These are phyloP conservation scores for Phytopythium montanum DNA, from an alignment of 352 stramenopile genomes.

Conservation along the genomic window DNA sequence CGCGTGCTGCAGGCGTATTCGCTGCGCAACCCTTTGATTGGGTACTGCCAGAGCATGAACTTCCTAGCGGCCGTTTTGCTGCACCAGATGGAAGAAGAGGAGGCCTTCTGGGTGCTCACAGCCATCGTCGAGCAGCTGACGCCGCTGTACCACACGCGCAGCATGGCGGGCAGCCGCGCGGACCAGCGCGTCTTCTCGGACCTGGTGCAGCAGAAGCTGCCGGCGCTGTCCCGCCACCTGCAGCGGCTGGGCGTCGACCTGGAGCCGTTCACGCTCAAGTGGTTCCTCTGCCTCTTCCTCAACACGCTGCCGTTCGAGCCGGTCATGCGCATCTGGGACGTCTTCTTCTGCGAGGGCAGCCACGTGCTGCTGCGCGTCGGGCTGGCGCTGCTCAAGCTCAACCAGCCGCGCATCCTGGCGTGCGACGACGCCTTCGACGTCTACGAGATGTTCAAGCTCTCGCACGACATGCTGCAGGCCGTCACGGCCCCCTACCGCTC, in stretches of 20 bases:
- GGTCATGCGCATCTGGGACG: constrained; percentile 88
- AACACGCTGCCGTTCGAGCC: constrained; percentile 89
- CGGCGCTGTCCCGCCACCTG: constrained; percentile 64
- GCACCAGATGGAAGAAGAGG: constrained; percentile 80
- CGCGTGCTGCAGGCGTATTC: constrained; percentile 84
- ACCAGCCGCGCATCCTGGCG: constrained; percentile 59
- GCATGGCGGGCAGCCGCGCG: constrained; percentile 85
- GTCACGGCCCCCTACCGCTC: constrained; percentile 55
- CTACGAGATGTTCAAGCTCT: constrained; percentile 83
- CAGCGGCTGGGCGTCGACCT: constrained; percentile 75
- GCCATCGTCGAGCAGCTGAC: constrained; percentile 89
- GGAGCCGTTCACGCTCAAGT: constrained; percentile 90
- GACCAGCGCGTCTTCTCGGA: constrained; percentile 88
- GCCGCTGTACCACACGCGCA: constrained; percentile 85
- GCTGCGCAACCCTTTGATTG: constrained; percentile 75
- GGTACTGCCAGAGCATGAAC: constrained; percentile 91
- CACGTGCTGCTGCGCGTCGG: constrained; percentile 87
- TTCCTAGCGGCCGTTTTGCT: constrained; percentile 79
- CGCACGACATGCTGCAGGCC: constrained; percentile 49
- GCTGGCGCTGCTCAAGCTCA: constrained; percentile 83
- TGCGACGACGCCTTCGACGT: constrained; percentile 76
- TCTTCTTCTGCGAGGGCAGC: constrained; percentile 88
- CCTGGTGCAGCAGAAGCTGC: constrained; percentile 85
- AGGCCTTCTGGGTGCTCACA: constrained; percentile 85
- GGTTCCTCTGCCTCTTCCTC: constrained; percentile 92